These are phyloP conservation scores for Nematodospora anomalae DNA, from an alignment of 1,139 yeast species.

Conservation along the genomic window DNA sequence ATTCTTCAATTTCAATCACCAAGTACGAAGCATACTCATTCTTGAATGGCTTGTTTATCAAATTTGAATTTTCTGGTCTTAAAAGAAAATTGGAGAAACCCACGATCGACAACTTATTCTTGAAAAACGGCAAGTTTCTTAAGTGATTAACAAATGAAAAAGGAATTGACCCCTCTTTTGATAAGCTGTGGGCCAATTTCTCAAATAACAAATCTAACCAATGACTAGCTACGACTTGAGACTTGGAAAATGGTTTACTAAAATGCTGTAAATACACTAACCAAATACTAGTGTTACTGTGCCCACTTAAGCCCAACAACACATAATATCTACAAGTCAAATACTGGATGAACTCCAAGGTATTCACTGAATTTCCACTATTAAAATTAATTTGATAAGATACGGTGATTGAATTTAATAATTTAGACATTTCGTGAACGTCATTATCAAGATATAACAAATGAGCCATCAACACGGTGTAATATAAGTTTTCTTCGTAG, in stretches of 20 bases:
- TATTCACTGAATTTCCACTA: slow-evolving; percentile 15
- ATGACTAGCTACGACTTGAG: slow-evolving; percentile 37
- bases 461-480: slow-evolving; percentile 36
- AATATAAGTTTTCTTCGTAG: slow-evolving; percentile 36
- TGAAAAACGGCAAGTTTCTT: slow-evolving; percentile 24
- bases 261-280: slow-evolving; percentile 29
- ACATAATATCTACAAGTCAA: slow-evolving; percentile 39
- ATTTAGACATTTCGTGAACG: slow-evolving; percentile 22
- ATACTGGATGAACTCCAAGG: slow-evolving; percentile 32
- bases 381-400: slow-evolving; percentile 15
- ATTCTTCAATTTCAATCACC: slow-evolving; percentile 24
- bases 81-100: slow-evolving; percentile 33
- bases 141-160: slow-evolving; percentile 24
- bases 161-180: slow-evolving; percentile 23
- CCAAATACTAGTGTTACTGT: slow-evolving; percentile 28
- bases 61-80: slow-evolving; percentile 23
- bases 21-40: slow-evolving; percentile 33
- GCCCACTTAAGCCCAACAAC: slow-evolving; percentile 29
- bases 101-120: slow-evolving; percentile 28
- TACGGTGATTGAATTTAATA: slow-evolving; percentile 20
- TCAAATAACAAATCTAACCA: slow-evolving; percentile 40
- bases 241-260: slow-evolving; percentile 30
- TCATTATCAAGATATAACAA: slow-evolving; percentile 34
- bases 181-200: slow-evolving; percentile 25
- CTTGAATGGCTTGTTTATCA: slow-evolving; percentile 26